Percentiles rank a stretch among this genome's conserved stretches.
These are phyloP conservation scores for Rutidosis leptorrhynchoides DNA, from an alignment of 129 eudicot genomes.

Conservation along the genomic window DNA sequence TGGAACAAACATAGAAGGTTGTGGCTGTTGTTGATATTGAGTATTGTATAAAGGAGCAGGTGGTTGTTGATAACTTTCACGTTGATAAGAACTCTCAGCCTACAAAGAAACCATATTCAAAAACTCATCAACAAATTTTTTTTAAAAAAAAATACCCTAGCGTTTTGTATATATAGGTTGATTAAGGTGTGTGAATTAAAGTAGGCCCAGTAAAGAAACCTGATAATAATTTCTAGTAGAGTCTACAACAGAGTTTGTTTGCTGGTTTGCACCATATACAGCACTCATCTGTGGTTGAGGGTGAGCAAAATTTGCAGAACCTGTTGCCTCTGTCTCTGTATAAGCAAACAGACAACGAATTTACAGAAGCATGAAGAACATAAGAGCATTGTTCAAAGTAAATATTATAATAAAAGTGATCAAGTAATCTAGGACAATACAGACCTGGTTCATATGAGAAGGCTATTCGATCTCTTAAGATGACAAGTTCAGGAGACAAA, in stretches of 20 bases:
- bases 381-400: not conserved
- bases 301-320: conserved; percentile 37
- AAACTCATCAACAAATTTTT: not conserved
- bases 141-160: not conserved
- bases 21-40: conserved; percentile 42
- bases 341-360: not conserved
- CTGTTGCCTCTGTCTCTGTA: conserved; percentile 48
- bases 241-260: conserved; percentile 40
- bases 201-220: conserved; percentile 23
- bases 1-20: conserved; percentile 58
- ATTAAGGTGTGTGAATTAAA: not conserved
- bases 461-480: conserved; percentile 76
- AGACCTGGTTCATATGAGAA: conserved; percentile 68
- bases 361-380: not conserved
- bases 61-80: conserved; percentile 56
- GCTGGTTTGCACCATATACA: conserved; percentile 45
- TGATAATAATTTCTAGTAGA: conserved; percentile 59
- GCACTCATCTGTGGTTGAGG: conserved; percentile 34
- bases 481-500: conserved; percentile 74
- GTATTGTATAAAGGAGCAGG: conserved; percentile 44
- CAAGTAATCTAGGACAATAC: not conserved
- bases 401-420: not conserved
- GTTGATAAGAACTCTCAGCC: conserved; percentile 16
- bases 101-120: not conserved
- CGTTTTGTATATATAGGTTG: not conserved